phyloP scores from a whole-genome alignment of 805 yeast genomes.

The Kuraishia molischiana region DNA sequence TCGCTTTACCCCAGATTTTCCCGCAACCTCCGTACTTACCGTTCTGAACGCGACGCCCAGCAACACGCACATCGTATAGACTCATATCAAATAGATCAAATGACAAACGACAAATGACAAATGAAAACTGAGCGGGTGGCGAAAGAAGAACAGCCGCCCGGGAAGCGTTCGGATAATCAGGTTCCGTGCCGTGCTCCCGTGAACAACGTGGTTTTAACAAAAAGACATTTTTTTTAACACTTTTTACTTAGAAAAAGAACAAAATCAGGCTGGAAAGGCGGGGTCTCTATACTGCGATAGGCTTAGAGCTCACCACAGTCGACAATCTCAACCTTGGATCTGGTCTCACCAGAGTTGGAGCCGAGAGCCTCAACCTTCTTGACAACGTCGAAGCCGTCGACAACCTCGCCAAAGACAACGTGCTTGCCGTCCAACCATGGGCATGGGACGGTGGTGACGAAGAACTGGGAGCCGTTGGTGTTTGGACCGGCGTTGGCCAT shows the following conservation, averaged over 20 bases:
- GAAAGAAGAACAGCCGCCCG: too few species aligned
- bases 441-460: conserved; percentile 82
- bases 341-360: conserved; percentile 36
- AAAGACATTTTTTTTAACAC: background rate
- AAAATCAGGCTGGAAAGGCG: background rate
- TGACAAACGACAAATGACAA: too few species aligned
- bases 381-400: conserved; percentile 77
- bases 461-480: conserved; percentile 97
- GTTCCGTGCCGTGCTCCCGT: too few species aligned
- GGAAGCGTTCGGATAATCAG: too few species aligned
- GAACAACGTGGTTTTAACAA: background rate
- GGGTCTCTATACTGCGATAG: too few species aligned
- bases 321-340: conserved; percentile 38
- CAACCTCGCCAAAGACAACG: conserved; percentile 91
- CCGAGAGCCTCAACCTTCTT: conserved; percentile 70
- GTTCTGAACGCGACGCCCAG: conserved; percentile 23
- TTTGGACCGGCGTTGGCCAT: conserved; percentile 99
- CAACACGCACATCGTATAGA: conserved; percentile 19
- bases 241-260: background rate
- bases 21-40: conserved; percentile 9
- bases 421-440: conserved; percentile 92
- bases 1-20: background rate
- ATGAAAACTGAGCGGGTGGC: too few species aligned
- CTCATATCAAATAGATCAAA: too few species aligned
- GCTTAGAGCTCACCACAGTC: conserved; percentile 49